Percentiles rank a stretch among this genome's conserved stretches.
These are phyloP conservation scores for Xylariaceae sp. DNA, from an alignment of 2,329 filamentous ascomycete genomes.

Conservation along the genomic window DNA sequence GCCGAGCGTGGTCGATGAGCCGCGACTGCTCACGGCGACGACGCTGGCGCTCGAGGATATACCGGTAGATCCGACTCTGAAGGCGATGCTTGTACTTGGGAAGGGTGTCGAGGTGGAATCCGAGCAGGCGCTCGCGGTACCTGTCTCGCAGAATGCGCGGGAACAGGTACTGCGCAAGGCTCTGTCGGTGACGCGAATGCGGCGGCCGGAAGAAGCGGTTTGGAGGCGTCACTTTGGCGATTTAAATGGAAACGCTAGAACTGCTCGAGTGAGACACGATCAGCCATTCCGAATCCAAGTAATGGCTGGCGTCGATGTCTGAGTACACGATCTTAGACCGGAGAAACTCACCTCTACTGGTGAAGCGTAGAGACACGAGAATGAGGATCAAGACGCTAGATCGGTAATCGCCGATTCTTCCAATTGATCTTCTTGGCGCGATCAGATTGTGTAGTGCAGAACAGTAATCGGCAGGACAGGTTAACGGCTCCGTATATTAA, in stretches of 20 bases:
- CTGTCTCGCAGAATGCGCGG: conserved; percentile 56
- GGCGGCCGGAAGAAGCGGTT: conserved; percentile 37
- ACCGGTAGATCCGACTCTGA: conserved; percentile 72
- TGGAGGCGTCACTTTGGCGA: conserved; percentile 41
- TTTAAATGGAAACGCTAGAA: background rate
- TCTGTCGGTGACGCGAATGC: conserved; percentile 39
- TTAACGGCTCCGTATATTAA: too few relatives aligned
- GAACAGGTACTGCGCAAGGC: conserved; percentile 62
- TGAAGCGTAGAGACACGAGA: too few relatives aligned
- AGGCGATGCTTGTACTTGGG: conserved; percentile 64
- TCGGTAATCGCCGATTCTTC: too few relatives aligned
- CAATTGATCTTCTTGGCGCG: too few relatives aligned
- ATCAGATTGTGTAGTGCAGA: too few relatives aligned
- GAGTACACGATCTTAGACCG: too few relatives aligned
- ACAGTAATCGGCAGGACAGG: too few relatives aligned
- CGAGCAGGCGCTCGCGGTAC: conserved; percentile 60
- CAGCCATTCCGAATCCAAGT: background rate
- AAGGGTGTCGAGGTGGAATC: conserved; percentile 69
- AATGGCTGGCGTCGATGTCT: background rate
- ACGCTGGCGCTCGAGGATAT: conserved; percentile 61
- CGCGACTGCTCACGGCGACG: conserved; percentile 46
- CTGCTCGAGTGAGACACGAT: background rate
- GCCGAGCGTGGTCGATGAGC: conserved; percentile 43
- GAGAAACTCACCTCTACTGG: too few relatives aligned
- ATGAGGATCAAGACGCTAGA: too few relatives aligned